A percentile compares a stretch with the other conserved stretches of the same genome.
phyloP scores from a whole-genome alignment of 2,329 filamentous ascomycete genomes.

The Ophiostoma pallidulum region DNA sequence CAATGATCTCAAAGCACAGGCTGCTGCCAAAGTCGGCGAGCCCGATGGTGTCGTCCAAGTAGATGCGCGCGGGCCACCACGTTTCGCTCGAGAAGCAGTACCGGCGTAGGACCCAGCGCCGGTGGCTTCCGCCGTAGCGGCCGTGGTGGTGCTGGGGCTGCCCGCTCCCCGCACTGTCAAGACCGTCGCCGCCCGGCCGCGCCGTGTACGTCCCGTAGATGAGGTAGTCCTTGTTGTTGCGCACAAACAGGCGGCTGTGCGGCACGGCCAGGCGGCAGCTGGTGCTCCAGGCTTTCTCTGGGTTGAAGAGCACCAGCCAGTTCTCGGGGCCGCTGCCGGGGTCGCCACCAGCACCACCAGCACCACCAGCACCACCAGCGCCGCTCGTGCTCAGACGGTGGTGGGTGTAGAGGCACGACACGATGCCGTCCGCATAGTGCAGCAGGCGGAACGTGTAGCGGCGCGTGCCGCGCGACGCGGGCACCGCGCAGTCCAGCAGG shows the following conservation, averaged over 20 bases:
- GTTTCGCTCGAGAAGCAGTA: constrained; percentile 34
- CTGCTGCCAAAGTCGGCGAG: constrained; percentile 52
- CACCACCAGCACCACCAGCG: too few relatives aligned
- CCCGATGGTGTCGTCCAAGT: constrained; percentile 51
- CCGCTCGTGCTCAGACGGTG: too few relatives aligned
- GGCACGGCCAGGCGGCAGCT: constrained; percentile 35
- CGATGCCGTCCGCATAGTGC: constrained; percentile 46
- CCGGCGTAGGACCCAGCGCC: constrained; percentile 52
- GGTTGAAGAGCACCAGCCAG: constrained; percentile 46
- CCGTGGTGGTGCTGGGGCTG: constrained; percentile 31
- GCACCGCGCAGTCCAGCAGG: constrained; percentile 29
- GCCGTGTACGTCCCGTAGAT: constrained; percentile 54
- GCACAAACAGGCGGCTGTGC: constrained; percentile 53
- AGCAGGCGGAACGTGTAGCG: constrained; percentile 44
- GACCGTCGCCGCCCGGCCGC: constrained; percentile 13
- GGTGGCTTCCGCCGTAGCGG: constrained; percentile 20
- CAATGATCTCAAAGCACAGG: constrained; percentile 62
- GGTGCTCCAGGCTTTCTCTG: constrained; percentile 30
- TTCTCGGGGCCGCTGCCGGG: constrained; percentile 25
- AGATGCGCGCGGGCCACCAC: constrained; percentile 36
- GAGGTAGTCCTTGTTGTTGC: constrained; percentile 51
- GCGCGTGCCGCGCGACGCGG: constrained; percentile 25
- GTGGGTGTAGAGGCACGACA: constrained; percentile 48
- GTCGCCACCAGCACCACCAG: too few relatives aligned
- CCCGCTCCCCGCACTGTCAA: background rate